Evolutionary conservation across 257 asterid species (phyloP).

Genomic region (Nicotiana otophora): DNA sequence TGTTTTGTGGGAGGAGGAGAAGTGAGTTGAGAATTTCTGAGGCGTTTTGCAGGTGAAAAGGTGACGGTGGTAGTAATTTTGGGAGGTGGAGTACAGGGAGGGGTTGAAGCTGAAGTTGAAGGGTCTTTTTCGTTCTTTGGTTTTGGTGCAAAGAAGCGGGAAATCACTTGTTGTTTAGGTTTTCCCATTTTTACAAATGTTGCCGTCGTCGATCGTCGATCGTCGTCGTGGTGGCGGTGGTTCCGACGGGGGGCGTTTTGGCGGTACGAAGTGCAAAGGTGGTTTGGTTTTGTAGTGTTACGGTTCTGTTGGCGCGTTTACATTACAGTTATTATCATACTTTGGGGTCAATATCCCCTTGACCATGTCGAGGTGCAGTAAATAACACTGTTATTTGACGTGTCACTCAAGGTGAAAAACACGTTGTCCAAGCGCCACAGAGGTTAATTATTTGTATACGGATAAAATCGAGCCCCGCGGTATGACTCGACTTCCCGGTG

Average conservation of each 20-base stretch:
- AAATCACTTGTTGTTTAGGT: conserved; percentile 78
- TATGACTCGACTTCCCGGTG: no score
- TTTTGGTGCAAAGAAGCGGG: conserved; percentile 92
- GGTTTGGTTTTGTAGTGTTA: background rate
- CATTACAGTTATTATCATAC: no score
- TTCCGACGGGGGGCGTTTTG: background rate
- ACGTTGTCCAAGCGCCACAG: no score
- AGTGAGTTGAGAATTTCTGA: conserved; percentile 42
- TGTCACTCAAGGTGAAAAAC: no score
- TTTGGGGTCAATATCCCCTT: no score
- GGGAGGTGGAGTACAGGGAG: conserved; percentile 51
- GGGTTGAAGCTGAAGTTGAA: conserved; percentile 19
- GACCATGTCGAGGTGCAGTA: no score
- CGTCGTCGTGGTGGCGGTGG: conserved; percentile 18
- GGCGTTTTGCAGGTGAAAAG: conserved; percentile 85
- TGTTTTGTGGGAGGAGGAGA: conserved; percentile 36
- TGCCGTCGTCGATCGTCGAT: conserved; percentile 9
- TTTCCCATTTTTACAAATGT: conserved; percentile 49
- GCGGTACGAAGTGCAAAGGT: conserved; percentile 6
- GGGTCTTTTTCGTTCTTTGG: conserved; percentile 21
- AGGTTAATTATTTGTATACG: no score
- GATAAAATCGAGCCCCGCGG: no score
- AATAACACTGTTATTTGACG: no score
- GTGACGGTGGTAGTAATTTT: conserved; percentile 68
- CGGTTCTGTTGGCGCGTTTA: background rate